phyloP scores from a whole-genome alignment of 495 filamentous ascomycete species.

The Darksidea phi region DNA sequence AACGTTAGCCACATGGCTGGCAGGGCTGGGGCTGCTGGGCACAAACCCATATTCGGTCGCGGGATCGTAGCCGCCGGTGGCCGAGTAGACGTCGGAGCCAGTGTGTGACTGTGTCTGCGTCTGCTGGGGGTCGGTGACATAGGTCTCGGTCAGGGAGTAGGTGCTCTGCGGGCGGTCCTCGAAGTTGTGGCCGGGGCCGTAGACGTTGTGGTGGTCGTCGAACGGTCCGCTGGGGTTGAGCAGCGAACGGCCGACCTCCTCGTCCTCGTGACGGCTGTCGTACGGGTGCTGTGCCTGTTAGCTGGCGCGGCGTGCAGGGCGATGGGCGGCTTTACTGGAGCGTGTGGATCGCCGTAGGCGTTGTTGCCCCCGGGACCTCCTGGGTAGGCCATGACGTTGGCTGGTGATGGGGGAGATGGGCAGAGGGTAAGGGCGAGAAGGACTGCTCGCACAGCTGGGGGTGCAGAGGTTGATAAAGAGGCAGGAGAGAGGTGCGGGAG shows the following conservation, averaged over 20 bases:
- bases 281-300: slow-evolving; percentile 46
- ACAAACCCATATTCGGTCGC: slow-evolving; percentile 50
- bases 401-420: slow-evolving; percentile 7
- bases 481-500: slow-evolving; percentile 17
- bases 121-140: slow-evolving; percentile 55
- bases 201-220: slow-evolving; percentile 62
- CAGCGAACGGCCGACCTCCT: slow-evolving; percentile 66
- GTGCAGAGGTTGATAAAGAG: slow-evolving; percentile 4
- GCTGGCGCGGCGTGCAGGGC: slow-evolving; percentile 1
- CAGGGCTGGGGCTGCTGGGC: too few species aligned
- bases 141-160: slow-evolving; percentile 93
- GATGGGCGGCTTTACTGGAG: slow-evolving; percentile 9
- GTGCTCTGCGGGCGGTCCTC: slow-evolving; percentile 55
- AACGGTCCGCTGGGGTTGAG: slow-evolving; percentile 68
- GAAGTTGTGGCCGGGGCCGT: slow-evolving; percentile 39
- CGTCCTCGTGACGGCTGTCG: slow-evolving; percentile 61
- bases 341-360: slow-evolving; percentile 29
- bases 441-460: not conserved
- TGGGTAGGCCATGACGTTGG: slow-evolving; percentile 37
- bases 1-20: too few species aligned
- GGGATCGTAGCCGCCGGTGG: slow-evolving; percentile 51
- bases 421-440: not conserved
- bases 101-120: slow-evolving; percentile 48
- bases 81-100: slow-evolving; percentile 56
- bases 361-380: slow-evolving; percentile 28